A percentile compares a stretch with the other conserved stretches of the same genome.
Evolutionary conservation across 2,329 filamentous ascomycete genomes (phyloP).

Genomic region (Cercospora zeae-maydis): DNA sequence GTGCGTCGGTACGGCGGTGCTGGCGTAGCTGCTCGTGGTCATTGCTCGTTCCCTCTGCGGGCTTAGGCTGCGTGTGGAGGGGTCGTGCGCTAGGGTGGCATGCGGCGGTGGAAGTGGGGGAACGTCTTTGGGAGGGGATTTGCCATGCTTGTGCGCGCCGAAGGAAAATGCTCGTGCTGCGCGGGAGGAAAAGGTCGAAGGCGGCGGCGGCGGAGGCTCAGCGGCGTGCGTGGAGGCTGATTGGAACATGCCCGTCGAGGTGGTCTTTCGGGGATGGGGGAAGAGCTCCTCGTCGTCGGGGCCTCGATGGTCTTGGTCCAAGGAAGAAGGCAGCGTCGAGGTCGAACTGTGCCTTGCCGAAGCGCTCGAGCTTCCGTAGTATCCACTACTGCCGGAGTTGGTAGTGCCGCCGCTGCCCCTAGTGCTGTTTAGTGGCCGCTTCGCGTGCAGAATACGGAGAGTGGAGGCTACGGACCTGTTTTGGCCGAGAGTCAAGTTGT

Average conservation of each 20-base stretch:
- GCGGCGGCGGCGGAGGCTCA: constrained; percentile 32
- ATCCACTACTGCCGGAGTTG: constrained; percentile 46
- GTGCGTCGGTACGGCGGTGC: constrained; percentile 37
- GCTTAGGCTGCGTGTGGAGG: constrained; percentile 16
- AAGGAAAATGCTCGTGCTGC: constrained; percentile 55
- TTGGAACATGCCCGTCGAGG: constrained; percentile 40
- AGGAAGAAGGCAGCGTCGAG: constrained; percentile 55
- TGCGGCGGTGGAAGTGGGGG: constrained; percentile 24
- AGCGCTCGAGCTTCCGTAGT: constrained; percentile 40
- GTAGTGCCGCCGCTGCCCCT: constrained; percentile 50
- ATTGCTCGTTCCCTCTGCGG: constrained; percentile 41
- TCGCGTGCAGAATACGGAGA: constrained; percentile 12
- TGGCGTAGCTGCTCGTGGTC: constrained; percentile 41
- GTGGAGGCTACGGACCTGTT: constrained; percentile 22
- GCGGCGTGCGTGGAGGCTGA: constrained; percentile 41
- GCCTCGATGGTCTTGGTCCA: constrained; percentile 42
- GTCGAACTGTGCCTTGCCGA: constrained; percentile 54
- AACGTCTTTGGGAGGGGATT: constrained; percentile 19
- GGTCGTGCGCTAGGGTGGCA: background rate
- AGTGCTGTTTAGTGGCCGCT: constrained; percentile 34
- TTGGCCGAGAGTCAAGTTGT: constrained; percentile 30
- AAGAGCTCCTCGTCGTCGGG: constrained; percentile 37
- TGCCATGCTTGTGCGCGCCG: constrained; percentile 39
- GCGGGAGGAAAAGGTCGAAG: constrained; percentile 37
- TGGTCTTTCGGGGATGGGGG: constrained; percentile 34